Evolutionary conservation across 805 yeast genomes (phyloP), one percentile per base, ranked within the genome.

Genomic region (Wickerhamiella allomyrinae): DNA sequence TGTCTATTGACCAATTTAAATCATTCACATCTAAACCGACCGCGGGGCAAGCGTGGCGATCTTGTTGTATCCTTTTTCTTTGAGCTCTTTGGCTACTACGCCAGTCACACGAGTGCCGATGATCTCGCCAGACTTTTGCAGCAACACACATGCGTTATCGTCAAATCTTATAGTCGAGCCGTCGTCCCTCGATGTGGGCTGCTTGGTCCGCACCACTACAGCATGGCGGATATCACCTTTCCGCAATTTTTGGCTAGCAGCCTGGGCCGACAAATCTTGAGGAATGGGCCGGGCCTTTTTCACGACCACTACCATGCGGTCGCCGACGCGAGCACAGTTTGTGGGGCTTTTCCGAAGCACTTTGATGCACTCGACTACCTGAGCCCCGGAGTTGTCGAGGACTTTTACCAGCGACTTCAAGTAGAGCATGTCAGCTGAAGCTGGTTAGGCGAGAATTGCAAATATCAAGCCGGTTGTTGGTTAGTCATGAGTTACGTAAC

Each of bases 161-260:
- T 87, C 95, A 59, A 91, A 91, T 52, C 81, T 69, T 22, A 91
- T 71, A 19, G 76, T 76, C 2, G 94, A 71, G 3, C 98, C 98
- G 59, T 91, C 97, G 3, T 78, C 71, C 58, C 98, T 75, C 54
- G 71, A 70, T 48, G 73, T 73, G 42, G 76, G 74, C 49, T 85
- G 85, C 63, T 79, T 86, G 1, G 96, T 85, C 62, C 98, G 78
- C 15, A 87, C 96, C 34, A 91, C 81, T 23, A 91, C 89, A 3
- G 96, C 98, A 56, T 93, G 89, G 45, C 91, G 80, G 41, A 91
- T 84, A 58, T 91, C 98, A 53, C 96, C 94, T 65, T 91, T 79
- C 61, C 87, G 84, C 34, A 89, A 95, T 60, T 81, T 82, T 42
- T 57, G 61, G 31, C 77, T 70, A 25, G 79, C 78, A 1, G 79